Evolutionary conservation across 495 filamentous ascomycete genomes (phyloP).

Genomic region (Opeltia flavorubescens): DNA sequence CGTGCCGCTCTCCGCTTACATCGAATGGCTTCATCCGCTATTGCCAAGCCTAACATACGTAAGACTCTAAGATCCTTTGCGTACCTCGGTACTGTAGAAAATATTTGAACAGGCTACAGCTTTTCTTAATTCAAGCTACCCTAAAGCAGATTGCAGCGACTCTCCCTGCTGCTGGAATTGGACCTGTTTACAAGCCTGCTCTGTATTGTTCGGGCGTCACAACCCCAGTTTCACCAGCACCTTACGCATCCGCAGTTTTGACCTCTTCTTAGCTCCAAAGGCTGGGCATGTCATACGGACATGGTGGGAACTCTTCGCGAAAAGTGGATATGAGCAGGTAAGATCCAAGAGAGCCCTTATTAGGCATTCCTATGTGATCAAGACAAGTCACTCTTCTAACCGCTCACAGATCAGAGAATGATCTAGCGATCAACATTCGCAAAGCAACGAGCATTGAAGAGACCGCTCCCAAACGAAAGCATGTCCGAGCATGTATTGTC

Average conservation of each 20-base stretch:
- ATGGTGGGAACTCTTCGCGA: slow-evolving; percentile 25
- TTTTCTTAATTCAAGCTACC: no score
- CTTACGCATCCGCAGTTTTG: background rate
- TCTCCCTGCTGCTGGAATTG: no score
- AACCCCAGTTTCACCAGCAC: background rate
- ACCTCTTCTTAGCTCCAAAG: background rate
- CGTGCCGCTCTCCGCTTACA: no score
- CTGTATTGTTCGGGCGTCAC: no score
- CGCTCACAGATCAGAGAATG: slow-evolving; percentile 48
- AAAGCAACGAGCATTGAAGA: slow-evolving; percentile 94
- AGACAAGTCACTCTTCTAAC: background rate
- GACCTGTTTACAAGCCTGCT: no score
- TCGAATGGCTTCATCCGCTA: no score
- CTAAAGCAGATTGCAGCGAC: no score
- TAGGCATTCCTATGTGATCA: background rate
- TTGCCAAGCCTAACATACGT: no score
- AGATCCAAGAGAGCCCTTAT: slow-evolving; percentile 7
- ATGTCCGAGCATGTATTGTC: slow-evolving; percentile 95
- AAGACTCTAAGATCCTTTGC: no score
- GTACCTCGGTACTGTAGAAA: no score
- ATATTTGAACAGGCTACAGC: no score
- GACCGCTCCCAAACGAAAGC: slow-evolving; percentile 91
- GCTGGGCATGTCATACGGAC: slow-evolving; percentile 14
- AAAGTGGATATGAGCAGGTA: slow-evolving; percentile 46
- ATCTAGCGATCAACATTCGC: slow-evolving; percentile 87